Evolutionary conservation across 805 yeast species (phyloP), one percentile per base, ranked within the genome.

Genomic region (Schwanniomyces sp.): DNA sequence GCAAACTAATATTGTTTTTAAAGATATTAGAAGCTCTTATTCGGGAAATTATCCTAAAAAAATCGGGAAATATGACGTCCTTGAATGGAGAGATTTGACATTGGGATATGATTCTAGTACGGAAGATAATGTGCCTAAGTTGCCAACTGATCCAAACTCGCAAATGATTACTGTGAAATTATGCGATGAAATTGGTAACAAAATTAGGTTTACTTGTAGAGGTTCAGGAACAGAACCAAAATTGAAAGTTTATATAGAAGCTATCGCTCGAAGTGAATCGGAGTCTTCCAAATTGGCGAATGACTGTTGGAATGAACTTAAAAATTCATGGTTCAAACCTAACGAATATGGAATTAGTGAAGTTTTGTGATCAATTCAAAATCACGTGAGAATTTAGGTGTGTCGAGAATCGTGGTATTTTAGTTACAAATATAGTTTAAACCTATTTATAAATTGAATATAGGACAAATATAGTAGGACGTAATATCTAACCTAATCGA

Each of bases 181-280:
- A 18, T 53, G 51, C 25, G 40, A 50, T 5, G 44, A 28, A 32
- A 44, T 25, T 41, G 39, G 44, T 5, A 51, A 45, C 9, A 50
- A 30, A 9, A 82, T 89, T 2, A 69, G 96, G 30, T 84, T 91
- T 60, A 91, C 98, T 0, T 83, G 88, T 43, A 77, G 99, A 45
- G 97, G 97, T 0, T 89, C 96, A 3, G 99, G 99, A 9, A 92
- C 99, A 0, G 99, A 92, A 64, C 97, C 97, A 2, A 92, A 92
- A 63, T 72, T 92, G 52, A 92, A 92, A 64, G 88, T 92, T 0
- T 92, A 92, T 67, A 84, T 92, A 29, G 99, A 92, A 61, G 94
- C 95, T 0, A 66, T 66, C 37, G 76, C 89, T 0, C 43, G 52
- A 0, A 34, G 34, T 26, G 63, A 70, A 7, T 87, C 78, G 39